phyloP scores from a whole-genome alignment of 129 eudicot species.

The Helianthus tuberosus region DNA sequence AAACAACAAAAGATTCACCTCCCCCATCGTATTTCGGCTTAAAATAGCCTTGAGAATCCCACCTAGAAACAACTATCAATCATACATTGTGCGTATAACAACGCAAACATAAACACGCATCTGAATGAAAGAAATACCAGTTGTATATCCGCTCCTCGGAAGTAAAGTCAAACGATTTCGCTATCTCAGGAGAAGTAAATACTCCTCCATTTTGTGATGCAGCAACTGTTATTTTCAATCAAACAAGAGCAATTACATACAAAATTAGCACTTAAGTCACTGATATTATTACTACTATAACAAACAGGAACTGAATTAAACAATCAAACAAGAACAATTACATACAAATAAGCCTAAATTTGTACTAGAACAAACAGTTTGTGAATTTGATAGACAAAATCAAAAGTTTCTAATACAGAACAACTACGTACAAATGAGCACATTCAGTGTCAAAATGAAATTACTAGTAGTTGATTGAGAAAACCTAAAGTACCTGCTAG shows the following conservation, averaged over 20 bases:
- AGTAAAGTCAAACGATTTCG: constrained; percentile 81
- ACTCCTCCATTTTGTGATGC: constrained; percentile 66
- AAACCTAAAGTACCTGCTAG: constrained; percentile 38
- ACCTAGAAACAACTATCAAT: constrained; percentile 54
- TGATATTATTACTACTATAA: not conserved
- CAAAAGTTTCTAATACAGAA: too few relatives aligned
- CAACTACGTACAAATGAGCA: too few relatives aligned
- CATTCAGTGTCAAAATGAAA: too few relatives aligned
- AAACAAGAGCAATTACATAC: constrained; percentile 1
- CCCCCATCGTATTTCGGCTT: constrained; percentile 81
- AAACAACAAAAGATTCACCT: constrained; percentile 75
- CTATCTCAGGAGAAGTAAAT: constrained; percentile 82
- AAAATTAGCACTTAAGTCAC: not conserved
- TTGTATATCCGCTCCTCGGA: constrained; percentile 91
- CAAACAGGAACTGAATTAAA: too few relatives aligned
- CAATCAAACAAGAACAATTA: not conserved
- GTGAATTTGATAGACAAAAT: not conserved
- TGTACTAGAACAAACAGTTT: not conserved
- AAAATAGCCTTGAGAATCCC: constrained; percentile 99
- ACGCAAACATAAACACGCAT: not conserved
- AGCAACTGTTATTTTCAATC: constrained; percentile 45
- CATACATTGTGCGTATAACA: not conserved
- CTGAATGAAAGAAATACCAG: constrained; percentile 52
- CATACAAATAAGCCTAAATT: constrained; percentile 7
- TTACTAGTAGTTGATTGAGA: too few relatives aligned